Conservation (phyloP, 805 yeast genomes). For the Ascoidea rubescens region DNA sequence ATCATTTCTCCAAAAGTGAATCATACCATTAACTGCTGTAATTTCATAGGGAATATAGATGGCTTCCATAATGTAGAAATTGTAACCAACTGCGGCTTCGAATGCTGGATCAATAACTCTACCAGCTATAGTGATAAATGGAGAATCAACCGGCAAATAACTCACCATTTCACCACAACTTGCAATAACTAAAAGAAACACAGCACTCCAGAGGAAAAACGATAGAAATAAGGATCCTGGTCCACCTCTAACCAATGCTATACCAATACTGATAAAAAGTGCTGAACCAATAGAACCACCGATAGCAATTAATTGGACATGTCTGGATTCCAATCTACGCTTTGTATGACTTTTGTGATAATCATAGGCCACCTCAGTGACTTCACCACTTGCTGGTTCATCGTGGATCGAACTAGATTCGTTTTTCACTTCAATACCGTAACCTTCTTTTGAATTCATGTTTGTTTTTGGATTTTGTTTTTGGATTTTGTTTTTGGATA, state of each 20-base stretch:
- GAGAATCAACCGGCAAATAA: slow-evolving; percentile 47
- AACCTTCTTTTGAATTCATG: background rate
- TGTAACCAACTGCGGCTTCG: slow-evolving; percentile 58
- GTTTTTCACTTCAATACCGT: background rate
- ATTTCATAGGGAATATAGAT: slow-evolving; percentile 51
- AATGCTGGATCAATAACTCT: slow-evolving; percentile 49
- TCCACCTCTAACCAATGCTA: slow-evolving; percentile 40
- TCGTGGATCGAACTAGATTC: background rate
- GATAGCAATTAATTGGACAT: slow-evolving; percentile 55
- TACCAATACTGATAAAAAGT: slow-evolving; percentile 47
- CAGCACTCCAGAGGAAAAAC: slow-evolving; percentile 45
- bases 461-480: too few relatives aligned
- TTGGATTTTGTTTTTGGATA: too few relatives aligned
- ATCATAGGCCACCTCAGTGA: background rate
- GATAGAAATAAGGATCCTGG: slow-evolving; percentile 53
- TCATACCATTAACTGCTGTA: slow-evolving; percentile 41
- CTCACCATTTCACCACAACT: slow-evolving; percentile 67
- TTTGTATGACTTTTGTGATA: slow-evolving; percentile 12
- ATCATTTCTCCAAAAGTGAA: slow-evolving; percentile 36
- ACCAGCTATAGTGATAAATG: slow-evolving; percentile 51
- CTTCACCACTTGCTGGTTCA: background rate
- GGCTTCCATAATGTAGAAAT: slow-evolving; percentile 66
- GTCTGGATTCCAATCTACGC: slow-evolving; percentile 47
- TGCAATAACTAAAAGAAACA: slow-evolving; percentile 49
- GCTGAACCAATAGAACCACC: slow-evolving; percentile 72